Evolutionary conservation across 2,329 filamentous ascomycete genomes (phyloP), one percentile per base, ranked within the genome.

Genomic region (Botryotinia narcissicola): DNA sequence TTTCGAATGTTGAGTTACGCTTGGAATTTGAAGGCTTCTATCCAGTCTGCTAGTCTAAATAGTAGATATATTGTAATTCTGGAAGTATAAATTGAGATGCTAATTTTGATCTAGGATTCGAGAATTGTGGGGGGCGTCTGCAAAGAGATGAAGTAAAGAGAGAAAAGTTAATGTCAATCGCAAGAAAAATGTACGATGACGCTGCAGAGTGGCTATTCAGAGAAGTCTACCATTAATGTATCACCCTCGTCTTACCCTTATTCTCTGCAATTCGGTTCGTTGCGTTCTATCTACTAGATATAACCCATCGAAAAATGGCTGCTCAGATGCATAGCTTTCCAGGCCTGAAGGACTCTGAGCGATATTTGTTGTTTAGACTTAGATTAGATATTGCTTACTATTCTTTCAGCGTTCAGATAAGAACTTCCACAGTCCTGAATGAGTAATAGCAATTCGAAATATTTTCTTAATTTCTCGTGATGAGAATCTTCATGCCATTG

Each of bases 151-250:
- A 35, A 35, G 25, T n/a, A 20, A 46, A 68, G n/a, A 72, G 37
- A 40, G 44, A 57, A 8, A 57, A 57, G 37, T 16, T 48, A 5
- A 44, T 68, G 16, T 32, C 22, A n/a, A 69, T 9, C 29, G 71
- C 40, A n/a, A 62, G 59, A 6, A 71, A 54, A 29, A 70, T 73
- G 66, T 73, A 48, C 3, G 67, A 73, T 62, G 57, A 71, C 35
- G 59, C 66, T 35, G 67, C 72, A 14, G 59, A 71, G 67, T 73
- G 72, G 66, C 48, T 73, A 37, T 51, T 70, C 40, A 35, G 57
- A 46, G 72, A 73, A 71, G 57, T 73, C 20, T 73, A 73, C 40
- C 51, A 18, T 35, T 73, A 71, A n/a, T 22, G 0, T 18, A 29
- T 22, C 57, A 20, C 16, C 40, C 12, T 54, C n/a, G 1, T 57